These are phyloP conservation scores for Nitzschia sp. DNA, from an alignment of 108 stramenopile species.

Conservation along the genomic window DNA sequence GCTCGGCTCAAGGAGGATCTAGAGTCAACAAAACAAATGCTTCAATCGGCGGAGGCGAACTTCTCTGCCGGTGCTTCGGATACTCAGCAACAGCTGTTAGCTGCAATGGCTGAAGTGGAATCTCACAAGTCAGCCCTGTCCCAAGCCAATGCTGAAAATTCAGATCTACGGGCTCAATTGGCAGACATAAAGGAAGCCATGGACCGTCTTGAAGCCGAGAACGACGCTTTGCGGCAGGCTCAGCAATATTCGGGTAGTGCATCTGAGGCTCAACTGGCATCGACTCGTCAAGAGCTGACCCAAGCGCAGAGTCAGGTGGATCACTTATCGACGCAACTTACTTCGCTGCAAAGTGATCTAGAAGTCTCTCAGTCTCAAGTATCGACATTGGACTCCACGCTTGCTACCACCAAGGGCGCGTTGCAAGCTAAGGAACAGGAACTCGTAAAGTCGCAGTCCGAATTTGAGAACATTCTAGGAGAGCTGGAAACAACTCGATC, in stretches of 20 bases:
- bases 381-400: not conserved
- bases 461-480: not conserved
- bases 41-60: not conserved
- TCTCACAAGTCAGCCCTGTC: not conserved
- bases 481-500: not conserved
- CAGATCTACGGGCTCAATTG: not conserved
- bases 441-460: not conserved
- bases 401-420: not conserved
- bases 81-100: not conserved
- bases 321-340: not conserved
- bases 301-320: constrained; percentile 1
- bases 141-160: not conserved
- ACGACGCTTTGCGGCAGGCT: not conserved
- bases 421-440: constrained; percentile 17
- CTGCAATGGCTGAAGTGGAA: not conserved
- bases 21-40: not conserved
- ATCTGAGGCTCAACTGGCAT: constrained; percentile 1
- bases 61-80: not conserved
- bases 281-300: not conserved
- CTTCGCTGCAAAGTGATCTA: not conserved
- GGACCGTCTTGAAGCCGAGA: constrained; percentile 7
- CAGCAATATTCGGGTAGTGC: not conserved
- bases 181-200: not conserved
- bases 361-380: constrained; percentile 1
- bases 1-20: not conserved